Evolutionary conservation across 441 rosid species (phyloP), one percentile per base, ranked within the genome.

Genomic region (Pelargonium citronellum): DNA sequence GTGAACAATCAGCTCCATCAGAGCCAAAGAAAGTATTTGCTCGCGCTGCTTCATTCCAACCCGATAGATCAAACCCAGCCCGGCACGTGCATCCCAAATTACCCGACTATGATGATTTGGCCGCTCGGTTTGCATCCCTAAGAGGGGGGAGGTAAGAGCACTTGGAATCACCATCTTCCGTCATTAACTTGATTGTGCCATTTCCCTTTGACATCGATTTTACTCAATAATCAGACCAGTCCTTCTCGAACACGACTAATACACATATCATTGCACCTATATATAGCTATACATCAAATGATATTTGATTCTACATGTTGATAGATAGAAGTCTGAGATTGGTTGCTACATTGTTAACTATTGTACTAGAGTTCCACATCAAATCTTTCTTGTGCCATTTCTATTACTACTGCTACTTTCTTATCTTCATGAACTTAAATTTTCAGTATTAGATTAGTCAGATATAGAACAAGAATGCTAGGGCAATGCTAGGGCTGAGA

Each of bases 61-160:
- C 91, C 11, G 95, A 84, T 60, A 77, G 86, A 15, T 83, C 88
- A 0, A 78, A 67, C 70, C 72, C 78, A 22, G 91, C 91, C 13
- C 79, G 81, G 66, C 97, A 94, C 49, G 96, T 94, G 76, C 99
- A 94, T 81, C 99, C 97, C 0, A 94, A 91, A 80, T 82, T 94
- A 75, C 99, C 97, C 0, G 84, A 94, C 75, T 91, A 89, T 57
- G 97, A 94, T 34, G 92, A 89, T 73, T 79, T 94, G 85, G 92
- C 99, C 3, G 97, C 99, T 5, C 85, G 87, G n/a, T 81, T 91
- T 77, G 90, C 97, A 5, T 88, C 92, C 58, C 83, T 91, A 67
- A 90, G 79, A 79, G 95, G 96, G 71, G 95, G 96, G 71, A 86
- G 83, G 71, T 53, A 53, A 53, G 60, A 7, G 20, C 8, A 3